These are phyloP conservation scores for Coemansia sp. DNA, from an alignment of 192 early-diverging fungal species.

Conservation along the genomic window DNA sequence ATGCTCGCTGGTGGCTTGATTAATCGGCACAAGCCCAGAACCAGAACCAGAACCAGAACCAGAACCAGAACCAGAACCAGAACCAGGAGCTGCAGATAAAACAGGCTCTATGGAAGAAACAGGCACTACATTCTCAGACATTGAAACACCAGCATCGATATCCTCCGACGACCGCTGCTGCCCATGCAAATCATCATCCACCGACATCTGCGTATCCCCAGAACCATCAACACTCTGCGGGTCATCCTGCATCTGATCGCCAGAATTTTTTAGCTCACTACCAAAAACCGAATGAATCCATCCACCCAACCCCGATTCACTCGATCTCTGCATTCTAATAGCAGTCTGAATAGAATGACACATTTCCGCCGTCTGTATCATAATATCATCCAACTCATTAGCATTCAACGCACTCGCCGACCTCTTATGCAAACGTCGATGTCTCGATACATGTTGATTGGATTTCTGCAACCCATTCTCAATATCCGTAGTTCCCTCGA, in stretches of 20 bases:
- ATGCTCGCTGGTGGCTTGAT: too few species aligned
- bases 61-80: too few species aligned
- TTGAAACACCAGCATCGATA: too few species aligned
- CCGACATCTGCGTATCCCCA: neutral
- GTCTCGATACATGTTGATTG: neutral
- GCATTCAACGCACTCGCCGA: constrained; percentile 36
- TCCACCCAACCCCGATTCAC: constrained; percentile 32
- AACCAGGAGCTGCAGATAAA: too few species aligned
- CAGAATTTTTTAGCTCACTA: neutral
- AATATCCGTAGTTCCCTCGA: constrained; percentile 24
- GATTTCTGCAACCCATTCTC: neutral
- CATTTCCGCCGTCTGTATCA: constrained; percentile 48
- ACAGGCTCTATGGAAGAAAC: too few species aligned
- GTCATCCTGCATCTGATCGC: neutral
- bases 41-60: too few species aligned
- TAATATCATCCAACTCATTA: constrained; percentile 50
- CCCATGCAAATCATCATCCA: neutral
- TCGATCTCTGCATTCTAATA: constrained; percentile 28
- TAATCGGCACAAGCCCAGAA: too few species aligned
- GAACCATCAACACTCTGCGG: neutral
- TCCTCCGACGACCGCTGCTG: neutral
- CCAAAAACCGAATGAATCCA: constrained; percentile 35
- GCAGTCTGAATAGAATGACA: constrained; percentile 52
- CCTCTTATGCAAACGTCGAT: constrained; percentile 40
- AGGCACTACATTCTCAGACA: too few species aligned